Evolutionary conservation across 2,329 filamentous ascomycete species (phyloP), one percentile per base, ranked within the genome.

Genomic region (Aspergillus felis): DNA sequence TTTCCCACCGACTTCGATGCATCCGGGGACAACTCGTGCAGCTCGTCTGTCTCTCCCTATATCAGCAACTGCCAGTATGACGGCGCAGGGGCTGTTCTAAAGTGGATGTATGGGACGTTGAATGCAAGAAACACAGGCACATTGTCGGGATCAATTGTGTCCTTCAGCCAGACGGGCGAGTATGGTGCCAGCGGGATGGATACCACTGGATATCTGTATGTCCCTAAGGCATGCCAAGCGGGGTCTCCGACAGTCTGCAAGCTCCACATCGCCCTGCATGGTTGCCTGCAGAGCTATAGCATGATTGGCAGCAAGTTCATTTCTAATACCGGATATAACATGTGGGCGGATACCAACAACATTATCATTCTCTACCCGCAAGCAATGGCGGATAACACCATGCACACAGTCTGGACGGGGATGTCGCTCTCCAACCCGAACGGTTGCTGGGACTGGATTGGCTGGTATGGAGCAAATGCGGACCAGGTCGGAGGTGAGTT

Each of bases 51-150:
- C 1, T 59, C 61, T 1, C 62, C 62, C 0, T 64, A 56, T 44
- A 59, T 63, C 35, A 64, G 61, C 20, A 61, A 64, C 32, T 64
- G 62, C 48, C 50, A 53, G 22, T 63, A 62, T 35, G 62, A 64
- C 46, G 62, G 62, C n/a, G 62, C 62, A 10, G 62, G 61, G 3
- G 59, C 59, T 10, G 55, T 55, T 4, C 32, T 64, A 3, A 5
- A 60, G 12, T 64, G 61, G 61, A 56, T 64, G 29, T 60, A 64
- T 29, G 59, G 59, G 3, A 1, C 32, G 3, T 29, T 63, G 10
- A 59, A 57, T 29, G 55, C 59, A 1, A 54, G 38, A 25, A 62
- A 62, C 25, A 50, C 58, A 0, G 58, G 60, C 3, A 53, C 51
- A 1, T 44, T 62, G 10, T 38, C 60, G 4, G 61, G 61, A 1